A percentile compares a stretch with the other conserved stretches of the same genome.
Evolutionary conservation across 257 asterid genomes (phyloP).

Genomic region (Verbena officinalis): DNA sequence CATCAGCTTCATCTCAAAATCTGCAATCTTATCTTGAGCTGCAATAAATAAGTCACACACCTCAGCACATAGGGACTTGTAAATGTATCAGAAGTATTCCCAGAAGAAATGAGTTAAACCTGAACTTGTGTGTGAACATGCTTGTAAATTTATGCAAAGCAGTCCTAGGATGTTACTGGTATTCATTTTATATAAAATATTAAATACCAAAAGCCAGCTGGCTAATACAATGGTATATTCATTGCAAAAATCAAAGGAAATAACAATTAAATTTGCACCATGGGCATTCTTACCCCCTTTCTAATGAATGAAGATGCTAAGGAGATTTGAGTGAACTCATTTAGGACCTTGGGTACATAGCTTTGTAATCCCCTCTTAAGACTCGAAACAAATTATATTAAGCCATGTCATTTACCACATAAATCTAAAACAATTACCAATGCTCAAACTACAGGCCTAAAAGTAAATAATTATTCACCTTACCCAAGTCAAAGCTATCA

Average conservation of each 20-base stretch:
- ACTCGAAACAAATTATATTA: background rate
- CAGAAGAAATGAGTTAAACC: background rate
- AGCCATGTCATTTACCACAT: no score
- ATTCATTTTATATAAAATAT: background rate
- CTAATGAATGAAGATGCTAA: background rate
- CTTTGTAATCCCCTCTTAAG: background rate
- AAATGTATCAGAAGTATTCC: background rate
- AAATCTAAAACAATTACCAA: no score
- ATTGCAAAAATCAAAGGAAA: background rate
- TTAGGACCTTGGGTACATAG: no score
- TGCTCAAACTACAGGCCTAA: no score
- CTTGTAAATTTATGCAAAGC: background rate
- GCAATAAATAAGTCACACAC: background rate
- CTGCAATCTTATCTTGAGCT: constrained; percentile 72
- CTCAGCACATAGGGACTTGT: background rate
- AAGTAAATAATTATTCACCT: background rate
- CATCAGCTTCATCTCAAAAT: constrained; percentile 74
- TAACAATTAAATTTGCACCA: background rate
- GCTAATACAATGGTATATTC: background rate
- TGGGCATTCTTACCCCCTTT: background rate
- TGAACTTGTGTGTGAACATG: background rate
- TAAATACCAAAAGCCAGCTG: background rate
- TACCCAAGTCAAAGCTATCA: background rate
- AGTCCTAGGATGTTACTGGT: no score
- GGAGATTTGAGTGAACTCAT: background rate